A percentile compares a stretch with the other conserved stretches of the same genome.
Conservation (phyloP, 2,329 filamentous ascomycete species). For the Penicillium fuscoglaucum region DNA sequence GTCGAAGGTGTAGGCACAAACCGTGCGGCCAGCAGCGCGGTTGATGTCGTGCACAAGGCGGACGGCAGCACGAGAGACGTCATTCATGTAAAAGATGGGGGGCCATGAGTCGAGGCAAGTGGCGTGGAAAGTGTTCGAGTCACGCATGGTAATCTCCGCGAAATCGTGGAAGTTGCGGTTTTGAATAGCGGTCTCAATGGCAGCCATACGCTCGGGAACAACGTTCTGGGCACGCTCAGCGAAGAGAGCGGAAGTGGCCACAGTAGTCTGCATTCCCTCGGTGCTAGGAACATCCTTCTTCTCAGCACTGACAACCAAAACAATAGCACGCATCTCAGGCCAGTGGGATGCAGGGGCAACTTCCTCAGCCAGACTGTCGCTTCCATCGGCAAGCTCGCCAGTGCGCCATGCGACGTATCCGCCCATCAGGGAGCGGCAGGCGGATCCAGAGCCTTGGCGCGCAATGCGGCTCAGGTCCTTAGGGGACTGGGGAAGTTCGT, state of each 20-base stretch:
- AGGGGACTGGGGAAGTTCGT: constrained; percentile 76
- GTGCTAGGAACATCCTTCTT: constrained; percentile 96
- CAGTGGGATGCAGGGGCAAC: constrained; percentile 88
- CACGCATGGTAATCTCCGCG: constrained; percentile 88
- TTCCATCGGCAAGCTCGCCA: constrained; percentile 73
- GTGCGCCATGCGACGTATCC: constrained; percentile 95
- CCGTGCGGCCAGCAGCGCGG: constrained; percentile 68
- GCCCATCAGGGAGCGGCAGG: constrained; percentile 88
- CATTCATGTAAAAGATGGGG: constrained; percentile 98
- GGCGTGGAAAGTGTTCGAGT: constrained; percentile 96
- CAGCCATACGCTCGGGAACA: constrained; percentile 78
- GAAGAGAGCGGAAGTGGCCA: constrained; percentile 88
- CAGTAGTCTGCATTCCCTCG: constrained; percentile 95
- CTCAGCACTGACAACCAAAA: constrained; percentile 86
- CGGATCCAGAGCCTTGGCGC: constrained; percentile 89
- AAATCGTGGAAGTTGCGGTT: constrained; percentile 81
- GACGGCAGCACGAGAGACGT: constrained; percentile 83
- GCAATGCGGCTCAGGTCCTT: constrained; percentile 86
- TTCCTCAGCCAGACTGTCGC: constrained; percentile 83
- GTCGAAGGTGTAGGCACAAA: constrained; percentile 96
- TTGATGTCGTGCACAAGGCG: constrained; percentile 89
- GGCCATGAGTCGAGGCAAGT: constrained; percentile 93
- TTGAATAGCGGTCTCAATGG: constrained; percentile 80
- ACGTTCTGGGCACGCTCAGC: constrained; percentile 70
- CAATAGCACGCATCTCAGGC: constrained; percentile 89